Evolutionary conservation across 176 grass and related monocot genomes (phyloP), one percentile per base, ranked within the genome.

Genomic region (Aegilops sharonensis): DNA sequence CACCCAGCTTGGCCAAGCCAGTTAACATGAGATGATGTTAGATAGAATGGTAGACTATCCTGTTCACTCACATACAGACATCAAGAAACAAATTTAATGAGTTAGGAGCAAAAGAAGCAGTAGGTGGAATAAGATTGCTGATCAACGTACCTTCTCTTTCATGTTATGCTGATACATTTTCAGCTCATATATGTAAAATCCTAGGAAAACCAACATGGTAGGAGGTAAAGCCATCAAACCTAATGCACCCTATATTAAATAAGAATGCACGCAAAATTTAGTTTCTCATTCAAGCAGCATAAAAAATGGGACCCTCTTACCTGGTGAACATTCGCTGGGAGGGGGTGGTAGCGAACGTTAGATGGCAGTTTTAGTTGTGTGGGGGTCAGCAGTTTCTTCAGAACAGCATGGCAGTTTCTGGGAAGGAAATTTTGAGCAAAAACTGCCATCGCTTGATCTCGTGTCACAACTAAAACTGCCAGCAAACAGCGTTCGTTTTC

Each of bases 201-300:
- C 91, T 37, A 98, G 91, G 54, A 93, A 72, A 91, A 95, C 78
- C 50, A 95, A 62, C 64, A 78, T 79, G 42, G 75, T 85, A 31
- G 88, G 83, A 74, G 93, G 93, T 64, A 95, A 64, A n/a, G 91
- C 83, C 91, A 98, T 89, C 64, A 98, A 23, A 76, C 91, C 86
- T 64, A 98, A 83, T 56, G 95, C 87, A 34, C 88, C 95, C 95
- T 98, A 73, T 25, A 87, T 66, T 74, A 34, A 80, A 64, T 9
- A 5, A 85, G 20, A n/a, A 71, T 45, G 64, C 20, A 67, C 18
- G 23, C 17, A 75, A 75, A 36, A 57, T 21, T 68, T 62, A 29
- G 61, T 48, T 68, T 11, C 47, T 80, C 60, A 39, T 17, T 67
- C 17, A 79, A 68, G 43, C 7, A 83, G 50, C 23, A 93, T 3